Percentiles rank a stretch among this genome's conserved stretches.
phyloP scores from a whole-genome alignment of 306 rosid species.

The Gynostemma pentaphyllum region DNA sequence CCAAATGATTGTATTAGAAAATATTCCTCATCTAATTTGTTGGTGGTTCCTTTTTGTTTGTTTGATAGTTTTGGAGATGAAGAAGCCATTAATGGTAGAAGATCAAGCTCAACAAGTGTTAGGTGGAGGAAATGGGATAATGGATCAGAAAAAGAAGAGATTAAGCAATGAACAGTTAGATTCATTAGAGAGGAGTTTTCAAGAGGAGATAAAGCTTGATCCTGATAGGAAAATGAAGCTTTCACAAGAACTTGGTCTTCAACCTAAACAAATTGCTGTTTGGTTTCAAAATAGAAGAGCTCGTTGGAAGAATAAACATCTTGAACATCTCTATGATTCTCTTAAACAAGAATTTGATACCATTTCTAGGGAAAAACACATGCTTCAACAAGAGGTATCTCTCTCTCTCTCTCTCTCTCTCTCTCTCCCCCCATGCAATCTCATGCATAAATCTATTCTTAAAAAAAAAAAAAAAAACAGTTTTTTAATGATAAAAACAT shows the following conservation, averaged over 20 bases:
- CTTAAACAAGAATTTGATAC: conserved; percentile 69
- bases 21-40: too few species aligned
- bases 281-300: conserved; percentile 98
- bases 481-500: too few species aligned
- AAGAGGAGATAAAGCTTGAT: conserved; percentile 77
- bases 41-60: neutral
- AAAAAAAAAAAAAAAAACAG: too few species aligned
- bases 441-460: neutral
- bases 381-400: conserved; percentile 89
- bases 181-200: conserved; percentile 67
- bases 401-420: too few species aligned
- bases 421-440: conserved; percentile 3
- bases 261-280: conserved; percentile 83
- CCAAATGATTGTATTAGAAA: too few species aligned
- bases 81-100: too few species aligned
- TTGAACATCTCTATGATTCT: conserved; percentile 58
- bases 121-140: neutral
- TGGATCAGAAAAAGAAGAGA: conserved; percentile 54
- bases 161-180: conserved; percentile 59
- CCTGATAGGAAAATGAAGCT: conserved; percentile 88
- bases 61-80: too few species aligned
- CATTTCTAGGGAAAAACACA: conserved; percentile 50
- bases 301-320: conserved; percentile 84
- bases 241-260: conserved; percentile 73
- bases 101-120: neutral